Conservation (phyloP, 805 yeast species). For the Metschnikowia kofuensis region DNA sequence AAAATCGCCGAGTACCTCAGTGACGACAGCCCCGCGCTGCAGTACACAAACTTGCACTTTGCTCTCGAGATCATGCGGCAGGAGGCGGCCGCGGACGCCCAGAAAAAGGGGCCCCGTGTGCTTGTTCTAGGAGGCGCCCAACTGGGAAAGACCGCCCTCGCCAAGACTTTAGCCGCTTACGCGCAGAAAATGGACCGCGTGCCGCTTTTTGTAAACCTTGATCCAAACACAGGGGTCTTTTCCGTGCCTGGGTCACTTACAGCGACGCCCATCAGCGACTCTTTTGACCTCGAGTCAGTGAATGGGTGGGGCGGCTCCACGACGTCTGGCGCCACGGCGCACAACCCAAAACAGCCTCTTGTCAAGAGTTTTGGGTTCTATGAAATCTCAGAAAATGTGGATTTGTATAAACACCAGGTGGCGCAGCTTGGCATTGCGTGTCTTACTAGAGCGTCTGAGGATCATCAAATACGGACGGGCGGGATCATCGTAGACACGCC, state of each 20-base stretch:
- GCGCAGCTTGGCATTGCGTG: slow-evolving; percentile 50
- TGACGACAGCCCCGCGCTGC: slow-evolving; percentile 66
- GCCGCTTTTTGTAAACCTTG: slow-evolving; percentile 76
- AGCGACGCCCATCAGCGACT: slow-evolving; percentile 80
- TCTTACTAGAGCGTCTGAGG: slow-evolving; percentile 49
- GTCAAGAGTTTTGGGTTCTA: slow-evolving; percentile 79
- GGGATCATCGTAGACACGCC: slow-evolving; percentile 80
- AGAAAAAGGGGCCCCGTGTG: slow-evolving; percentile 54
- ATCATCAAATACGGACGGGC: slow-evolving; percentile 39
- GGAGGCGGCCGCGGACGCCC: slow-evolving; percentile 23
- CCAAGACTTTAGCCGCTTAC: slow-evolving; percentile 69
- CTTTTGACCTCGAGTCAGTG: slow-evolving; percentile 66
- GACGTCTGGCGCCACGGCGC: slow-evolving; percentile 66
- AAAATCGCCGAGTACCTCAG: slow-evolving; percentile 59
- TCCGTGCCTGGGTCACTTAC: slow-evolving; percentile 80
- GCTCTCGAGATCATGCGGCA: slow-evolving; percentile 59
- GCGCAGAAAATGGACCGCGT: slow-evolving; percentile 64
- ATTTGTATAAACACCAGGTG: slow-evolving; percentile 49
- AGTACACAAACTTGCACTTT: slow-evolving; percentile 68
- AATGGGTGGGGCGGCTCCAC: slow-evolving; percentile 78
- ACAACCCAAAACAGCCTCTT: slow-evolving; percentile 88
- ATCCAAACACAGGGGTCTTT: slow-evolving; percentile 70
- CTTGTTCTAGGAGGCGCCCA: slow-evolving; percentile 69
- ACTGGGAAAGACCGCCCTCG: slow-evolving; percentile 77
- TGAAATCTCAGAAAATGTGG: slow-evolving; percentile 51